phyloP scores from a whole-genome alignment of 768 basidiomycete genomes.

The Auriscalpium vulgare region DNA sequence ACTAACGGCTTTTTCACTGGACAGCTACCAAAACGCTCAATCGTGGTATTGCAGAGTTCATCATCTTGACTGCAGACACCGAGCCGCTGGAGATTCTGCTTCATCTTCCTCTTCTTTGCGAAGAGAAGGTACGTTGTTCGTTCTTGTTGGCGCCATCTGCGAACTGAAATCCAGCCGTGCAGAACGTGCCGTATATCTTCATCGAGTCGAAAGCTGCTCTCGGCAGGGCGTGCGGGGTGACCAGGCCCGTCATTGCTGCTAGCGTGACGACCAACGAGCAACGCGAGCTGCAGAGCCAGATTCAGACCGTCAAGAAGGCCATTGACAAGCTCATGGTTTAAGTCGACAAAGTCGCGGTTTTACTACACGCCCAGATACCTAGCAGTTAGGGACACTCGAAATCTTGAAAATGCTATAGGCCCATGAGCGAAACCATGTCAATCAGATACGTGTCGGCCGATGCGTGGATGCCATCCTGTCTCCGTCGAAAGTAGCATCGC shows the following conservation, averaged over 20 bases:
- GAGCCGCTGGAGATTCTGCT: constrained; percentile 97
- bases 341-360: background rate
- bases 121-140: constrained; percentile 75
- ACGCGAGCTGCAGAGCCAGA: constrained; percentile 84
- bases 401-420: too few species aligned
- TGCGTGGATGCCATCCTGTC: background rate
- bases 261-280: constrained; percentile 96
- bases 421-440: too few species aligned
- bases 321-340: constrained; percentile 63
- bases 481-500: background rate
- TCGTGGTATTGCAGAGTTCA: constrained; percentile 96
- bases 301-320: constrained; percentile 73
- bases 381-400: too few species aligned
- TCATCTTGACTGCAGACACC: constrained; percentile 92
- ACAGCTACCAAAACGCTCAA: constrained; percentile 96
- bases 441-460: too few species aligned
- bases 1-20: background rate
- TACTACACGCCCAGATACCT: background rate
- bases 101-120: constrained; percentile 93
- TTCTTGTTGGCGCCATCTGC: background rate
- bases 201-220: constrained; percentile 92
- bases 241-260: constrained; percentile 89
- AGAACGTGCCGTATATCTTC: constrained; percentile 97
- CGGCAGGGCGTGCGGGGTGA: constrained; percentile 93
- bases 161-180: constrained; percentile 2